These are phyloP conservation scores for Lactarius vividus DNA, from an alignment of 768 basidiomycete species.

Conservation along the genomic window DNA sequence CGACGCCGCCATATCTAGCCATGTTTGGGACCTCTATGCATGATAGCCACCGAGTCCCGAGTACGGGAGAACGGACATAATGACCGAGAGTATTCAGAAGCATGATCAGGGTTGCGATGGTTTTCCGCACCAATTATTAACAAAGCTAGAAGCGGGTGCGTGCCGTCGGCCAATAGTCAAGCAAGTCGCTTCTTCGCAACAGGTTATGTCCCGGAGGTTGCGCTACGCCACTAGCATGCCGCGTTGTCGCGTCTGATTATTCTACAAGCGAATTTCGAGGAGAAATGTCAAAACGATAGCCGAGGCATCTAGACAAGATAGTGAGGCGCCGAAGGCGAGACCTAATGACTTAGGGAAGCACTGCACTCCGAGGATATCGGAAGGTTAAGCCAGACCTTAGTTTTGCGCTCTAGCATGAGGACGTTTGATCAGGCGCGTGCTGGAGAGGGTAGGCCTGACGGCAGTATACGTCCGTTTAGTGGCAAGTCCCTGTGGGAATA, in stretches of 20 bases:
- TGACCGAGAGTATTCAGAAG: not conserved
- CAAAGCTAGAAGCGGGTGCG: not conserved
- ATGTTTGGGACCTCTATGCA: too few relatives aligned
- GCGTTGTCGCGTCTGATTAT: not conserved
- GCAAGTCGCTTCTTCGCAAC: not conserved
- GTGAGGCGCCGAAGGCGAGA: conserved; percentile 6
- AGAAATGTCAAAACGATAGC: not conserved
- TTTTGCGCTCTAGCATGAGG: not conserved
- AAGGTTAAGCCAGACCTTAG: conserved; percentile 11
- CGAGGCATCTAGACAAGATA: conserved; percentile 8
- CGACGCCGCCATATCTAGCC: not conserved
- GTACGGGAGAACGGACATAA: not conserved
- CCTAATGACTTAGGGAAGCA: conserved; percentile 3
- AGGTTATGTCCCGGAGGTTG: not conserved
- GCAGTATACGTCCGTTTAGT: not conserved
- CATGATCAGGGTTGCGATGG: not conserved
- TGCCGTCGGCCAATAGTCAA: not conserved
- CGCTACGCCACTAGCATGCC: not conserved
- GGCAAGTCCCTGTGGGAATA: not conserved
- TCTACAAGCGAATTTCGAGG: not conserved
- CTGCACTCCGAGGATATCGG: conserved; percentile 2
- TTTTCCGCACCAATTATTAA: not conserved
- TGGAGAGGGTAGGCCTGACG: not conserved
- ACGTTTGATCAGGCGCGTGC: not conserved
- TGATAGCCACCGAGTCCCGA: not conserved